phyloP scores from a whole-genome alignment of 176 grass and related monocot species.

The Eleusine coracana region DNA sequence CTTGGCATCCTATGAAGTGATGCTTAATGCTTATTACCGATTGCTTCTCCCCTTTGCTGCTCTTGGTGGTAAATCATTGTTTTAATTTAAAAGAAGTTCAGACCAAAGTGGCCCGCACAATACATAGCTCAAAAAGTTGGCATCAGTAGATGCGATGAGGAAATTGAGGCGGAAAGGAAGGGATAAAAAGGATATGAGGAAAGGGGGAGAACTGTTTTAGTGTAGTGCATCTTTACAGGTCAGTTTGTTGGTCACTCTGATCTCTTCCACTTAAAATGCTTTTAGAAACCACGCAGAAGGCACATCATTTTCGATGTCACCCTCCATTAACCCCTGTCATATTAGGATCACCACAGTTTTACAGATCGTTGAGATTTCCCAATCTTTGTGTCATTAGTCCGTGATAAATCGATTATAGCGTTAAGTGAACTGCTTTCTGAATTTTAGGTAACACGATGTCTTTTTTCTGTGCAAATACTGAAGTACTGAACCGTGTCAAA shows the following conservation, averaged over 20 bases:
- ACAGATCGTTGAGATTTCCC: slow-evolving; percentile 28
- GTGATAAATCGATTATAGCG: slow-evolving; percentile 7
- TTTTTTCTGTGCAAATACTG: not conserved
- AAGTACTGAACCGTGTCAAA: not conserved
- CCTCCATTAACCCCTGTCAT: slow-evolving; percentile 25
- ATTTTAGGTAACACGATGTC: not conserved
- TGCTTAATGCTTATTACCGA: slow-evolving; percentile 42
- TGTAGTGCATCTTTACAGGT: slow-evolving; percentile 37
- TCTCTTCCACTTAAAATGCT: slow-evolving; percentile 31
- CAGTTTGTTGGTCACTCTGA: slow-evolving; percentile 25
- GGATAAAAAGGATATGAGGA: slow-evolving; percentile 28
- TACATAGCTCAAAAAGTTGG: slow-evolving; percentile 36
- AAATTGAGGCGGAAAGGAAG: slow-evolving; percentile 44
- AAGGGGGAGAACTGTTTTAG: slow-evolving; percentile 18
- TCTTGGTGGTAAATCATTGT: slow-evolving; percentile 40
- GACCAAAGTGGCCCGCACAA: slow-evolving; percentile 29
- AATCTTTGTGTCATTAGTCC: slow-evolving; percentile 24
- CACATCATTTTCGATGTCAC: slow-evolving; percentile 3
- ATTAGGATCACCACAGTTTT: not conserved
- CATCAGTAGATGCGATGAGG: slow-evolving; percentile 32
- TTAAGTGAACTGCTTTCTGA: not conserved
- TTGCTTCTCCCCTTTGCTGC: slow-evolving; percentile 35
- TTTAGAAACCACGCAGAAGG: slow-evolving; percentile 19
- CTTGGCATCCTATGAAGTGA: slow-evolving; percentile 50
- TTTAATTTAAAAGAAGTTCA: slow-evolving; percentile 23